Base-by-base conservation (phyloP, 23 red algal genomes). In the Pyropia haitanensis region DNA sequence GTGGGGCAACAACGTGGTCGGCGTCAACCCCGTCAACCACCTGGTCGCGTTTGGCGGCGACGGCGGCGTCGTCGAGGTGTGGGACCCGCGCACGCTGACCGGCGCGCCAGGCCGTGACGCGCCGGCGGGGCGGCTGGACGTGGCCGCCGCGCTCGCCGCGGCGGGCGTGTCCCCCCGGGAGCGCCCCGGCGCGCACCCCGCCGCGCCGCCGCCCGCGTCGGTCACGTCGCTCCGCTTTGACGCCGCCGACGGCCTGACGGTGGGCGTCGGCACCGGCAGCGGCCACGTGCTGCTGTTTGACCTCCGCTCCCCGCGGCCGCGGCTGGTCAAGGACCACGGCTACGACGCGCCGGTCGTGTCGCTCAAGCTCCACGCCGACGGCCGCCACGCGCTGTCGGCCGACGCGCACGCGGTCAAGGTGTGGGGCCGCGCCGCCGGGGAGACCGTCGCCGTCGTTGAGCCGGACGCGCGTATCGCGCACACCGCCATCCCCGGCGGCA, bases 361-460 rank as follows among this genome's bases (percentile, higher is more conserved):
- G 22, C 16, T 89, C 14, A 88, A 73, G 18, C 63, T 96, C 59
- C 88, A 81, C 24, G 60, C 66, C 7, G 65, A 72, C 18, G 63
- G 60, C 32, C 56, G 59, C 61, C 71, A 87, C 30, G 68, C 65
- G 10, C 14, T 98, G 4, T 77, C 75, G 30, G 77, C 82, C 18
- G 94, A 98, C 56, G 30, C 76, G 44, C 81, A 89, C 46, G 79
- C 79, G 55, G 63, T 98, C 51, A 98, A 98, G 56, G 75, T 91
- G 27, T 98, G 85, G 81, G 70, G 73, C 51, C 56, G 44, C 6
- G 31, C 48, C 44, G 14, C 30, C 22, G 83, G 64, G 14, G 72
- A 77, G 39, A 73, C 74, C 15, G 66, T 87, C 51, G 76, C 76
- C 3, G 78, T 51, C 14, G 73, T 98, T 15, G 94, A 98, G 61